Base-by-base conservation (phyloP, 2,329 filamentous ascomycete species). In the Aspergillus niger region DNA sequence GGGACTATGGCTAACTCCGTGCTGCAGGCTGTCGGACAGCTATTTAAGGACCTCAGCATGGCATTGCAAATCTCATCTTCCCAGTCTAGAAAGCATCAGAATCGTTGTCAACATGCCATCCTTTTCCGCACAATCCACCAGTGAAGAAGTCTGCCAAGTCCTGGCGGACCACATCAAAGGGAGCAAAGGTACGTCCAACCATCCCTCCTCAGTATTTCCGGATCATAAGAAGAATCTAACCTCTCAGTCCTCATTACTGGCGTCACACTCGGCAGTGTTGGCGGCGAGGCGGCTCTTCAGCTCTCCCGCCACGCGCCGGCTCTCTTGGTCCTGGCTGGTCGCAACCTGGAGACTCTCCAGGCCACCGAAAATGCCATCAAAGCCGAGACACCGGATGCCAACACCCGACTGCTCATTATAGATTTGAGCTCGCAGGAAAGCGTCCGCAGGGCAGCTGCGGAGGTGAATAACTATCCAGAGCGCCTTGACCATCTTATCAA, bases 401-500 rank as follows among this genome's bases (percentile, higher is more conserved):
- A 49, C 8, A 54, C 30, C 32, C 52, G 22, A 6, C 41, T 59
- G 0, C 17, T 59, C 17, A 41, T 26, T 2, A 20, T 54, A 10
- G 57, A 59, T 3, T 41, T 59, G 3, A 22, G 39, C 28, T 54
- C 30, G 8, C 57, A 59, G 10, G 2, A 20, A 3, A 22, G 38
- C 2, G 22, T 59, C 10, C 50, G 57, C 11, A 30, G 24, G 3
- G 57, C 57, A 10, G 57, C 41, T 5, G 11, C 22, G 13, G n/a
- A 53, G 15, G 11, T 54, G 24, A 47, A 26, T 2, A 38, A 11
- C 2, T 52, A 51, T 10, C 13, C 20, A 1, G 56, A 36, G 36
- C 36, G 43, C 8, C 41, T 59, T 2, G 57, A 59, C 8, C 39
- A 32, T 17, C 8, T 59, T 1, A 49, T 59, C 28, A 59, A 59